Evolutionary conservation across 331 rosid genomes (phyloP), one percentile per base, ranked within the genome.

Genomic region (Cydonia oblonga): DNA sequence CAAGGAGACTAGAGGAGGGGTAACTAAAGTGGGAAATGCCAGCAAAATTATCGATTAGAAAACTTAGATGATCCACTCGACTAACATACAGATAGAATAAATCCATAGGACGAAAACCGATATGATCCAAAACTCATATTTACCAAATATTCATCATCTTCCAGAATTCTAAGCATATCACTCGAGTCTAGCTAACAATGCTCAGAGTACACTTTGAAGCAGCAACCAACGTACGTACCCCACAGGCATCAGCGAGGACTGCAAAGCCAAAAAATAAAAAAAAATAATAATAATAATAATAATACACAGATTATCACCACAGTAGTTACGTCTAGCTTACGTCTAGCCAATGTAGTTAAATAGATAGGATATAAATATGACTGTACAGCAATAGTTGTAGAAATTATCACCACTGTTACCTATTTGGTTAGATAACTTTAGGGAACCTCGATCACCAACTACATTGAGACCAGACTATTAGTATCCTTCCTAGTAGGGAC

Each of bases 161-260:
- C 44, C 61, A 80, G 53, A 73, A 66, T 67, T 53, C 30, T 40
- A 62, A 69, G 13, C 52, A 59, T 29, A 61, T 35, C 33, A 1
- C 42, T 64, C 76, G 29, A 54, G 71, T 64, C 76, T 35, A 54
- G 71, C 79, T 56, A 65, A 73, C 61, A 16, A 32, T 23, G 32
- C 51, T 59, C 68, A 9, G 15, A 70, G 42, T 73, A 23, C 46
- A 49, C 65, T 61, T 32, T 14, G 28, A 57, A 60, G 68, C 20
- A 56, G 23, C 42, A 72, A 30, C 65, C 67, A 63, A 24, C 73
- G 62, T 73, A 24, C 73, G 62, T 73, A 73, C 7, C 9, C 2
- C 66, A 57, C 72, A 23, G 23, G 20, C 69, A 74, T 89, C 92
- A 87, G 78, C 87, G 82, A 38, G 96, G 86, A 75, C 96, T 89